Evolutionary conservation across 1,139 yeast species (phyloP).

Genomic region (Kodamaea derodonti): DNA sequence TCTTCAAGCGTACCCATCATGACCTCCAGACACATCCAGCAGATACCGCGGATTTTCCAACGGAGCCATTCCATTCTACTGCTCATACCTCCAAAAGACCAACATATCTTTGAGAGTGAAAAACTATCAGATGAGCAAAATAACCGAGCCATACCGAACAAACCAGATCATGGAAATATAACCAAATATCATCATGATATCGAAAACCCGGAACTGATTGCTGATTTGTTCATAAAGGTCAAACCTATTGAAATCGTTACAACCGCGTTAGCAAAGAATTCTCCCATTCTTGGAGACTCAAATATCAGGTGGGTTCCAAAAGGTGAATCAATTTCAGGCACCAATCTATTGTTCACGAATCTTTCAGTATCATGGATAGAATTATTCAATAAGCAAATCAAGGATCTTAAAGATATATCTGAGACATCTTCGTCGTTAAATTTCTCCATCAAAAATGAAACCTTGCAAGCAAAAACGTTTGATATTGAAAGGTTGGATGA

Average conservation of each 20-base stretch:
- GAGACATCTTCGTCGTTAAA: slow-evolving; percentile 2
- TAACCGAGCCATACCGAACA: slow-evolving; percentile 32
- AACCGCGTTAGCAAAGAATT: slow-evolving; percentile 27
- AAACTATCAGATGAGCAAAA: slow-evolving; percentile 29
- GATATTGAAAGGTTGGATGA: slow-evolving; percentile 10
- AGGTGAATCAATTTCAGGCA: slow-evolving; percentile 5
- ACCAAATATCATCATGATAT: slow-evolving; percentile 29
- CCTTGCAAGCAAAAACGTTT: background rate
- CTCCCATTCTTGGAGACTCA: slow-evolving; percentile 28
- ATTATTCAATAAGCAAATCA: slow-evolving; percentile 22
- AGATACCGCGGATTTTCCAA: no score
- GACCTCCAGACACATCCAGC: no score
- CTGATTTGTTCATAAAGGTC: slow-evolving; percentile 20
- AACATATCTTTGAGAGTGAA: slow-evolving; percentile 31
- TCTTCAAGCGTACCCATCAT: no score
- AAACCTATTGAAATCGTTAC: slow-evolving; percentile 29
- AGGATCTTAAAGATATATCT: slow-evolving; percentile 14
- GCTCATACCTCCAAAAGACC: slow-evolving; percentile 33
- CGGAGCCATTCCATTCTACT: slow-evolving; percentile 13
- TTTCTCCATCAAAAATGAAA: slow-evolving; percentile 4
- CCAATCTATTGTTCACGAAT: slow-evolving; percentile 25
- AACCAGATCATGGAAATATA: slow-evolving; percentile 11
- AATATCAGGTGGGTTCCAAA: slow-evolving; percentile 21
- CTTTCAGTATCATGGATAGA: slow-evolving; percentile 30
- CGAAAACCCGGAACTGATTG: slow-evolving; percentile 31